Conservation (phyloP, 495 filamentous ascomycete genomes). For the Schizothecium vesticola region DNA sequence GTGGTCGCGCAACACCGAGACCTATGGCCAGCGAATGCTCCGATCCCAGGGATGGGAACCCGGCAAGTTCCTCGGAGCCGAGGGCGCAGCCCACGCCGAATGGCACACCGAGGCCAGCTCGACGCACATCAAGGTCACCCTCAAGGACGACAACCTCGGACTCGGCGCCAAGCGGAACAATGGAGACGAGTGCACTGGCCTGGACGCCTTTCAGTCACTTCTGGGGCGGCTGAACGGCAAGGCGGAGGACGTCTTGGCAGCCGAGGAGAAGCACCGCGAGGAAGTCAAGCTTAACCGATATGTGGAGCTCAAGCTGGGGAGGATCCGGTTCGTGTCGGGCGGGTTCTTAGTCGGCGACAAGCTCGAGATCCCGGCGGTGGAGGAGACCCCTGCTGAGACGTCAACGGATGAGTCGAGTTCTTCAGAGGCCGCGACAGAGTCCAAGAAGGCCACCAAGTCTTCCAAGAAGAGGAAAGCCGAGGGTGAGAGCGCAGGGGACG, state of each 20-base stretch:
- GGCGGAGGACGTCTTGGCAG: conserved; percentile 58
- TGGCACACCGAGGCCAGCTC: conserved; percentile 70
- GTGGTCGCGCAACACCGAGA: conserved; percentile 76
- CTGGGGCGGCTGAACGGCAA: conserved; percentile 89
- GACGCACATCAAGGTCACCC: conserved; percentile 67
- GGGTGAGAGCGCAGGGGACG: conserved; percentile 20
- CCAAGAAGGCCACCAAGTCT: neutral
- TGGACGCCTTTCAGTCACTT: conserved; percentile 76
- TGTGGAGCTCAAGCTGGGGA: conserved; percentile 62
- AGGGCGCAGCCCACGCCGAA: conserved; percentile 64
- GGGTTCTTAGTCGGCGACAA: conserved; percentile 68
- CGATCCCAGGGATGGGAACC: conserved; percentile 85
- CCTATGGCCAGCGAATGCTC: conserved; percentile 83
- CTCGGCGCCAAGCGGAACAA: conserved; percentile 70
- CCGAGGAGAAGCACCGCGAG: conserved; percentile 57
- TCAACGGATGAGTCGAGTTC: neutral
- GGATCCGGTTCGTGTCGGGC: conserved; percentile 74
- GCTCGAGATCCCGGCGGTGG: conserved; percentile 2
- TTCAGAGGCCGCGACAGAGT: neutral
- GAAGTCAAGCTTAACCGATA: conserved; percentile 62
- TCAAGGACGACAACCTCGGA: conserved; percentile 88
- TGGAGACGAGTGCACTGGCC: conserved; percentile 69
- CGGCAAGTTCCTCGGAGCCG: conserved; percentile 70
- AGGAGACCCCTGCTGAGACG: conserved; percentile 15
- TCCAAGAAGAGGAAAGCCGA: conserved; percentile 25